phyloP scores from a whole-genome alignment of 345 rosid genomes.

The Alliaria petiolata region DNA sequence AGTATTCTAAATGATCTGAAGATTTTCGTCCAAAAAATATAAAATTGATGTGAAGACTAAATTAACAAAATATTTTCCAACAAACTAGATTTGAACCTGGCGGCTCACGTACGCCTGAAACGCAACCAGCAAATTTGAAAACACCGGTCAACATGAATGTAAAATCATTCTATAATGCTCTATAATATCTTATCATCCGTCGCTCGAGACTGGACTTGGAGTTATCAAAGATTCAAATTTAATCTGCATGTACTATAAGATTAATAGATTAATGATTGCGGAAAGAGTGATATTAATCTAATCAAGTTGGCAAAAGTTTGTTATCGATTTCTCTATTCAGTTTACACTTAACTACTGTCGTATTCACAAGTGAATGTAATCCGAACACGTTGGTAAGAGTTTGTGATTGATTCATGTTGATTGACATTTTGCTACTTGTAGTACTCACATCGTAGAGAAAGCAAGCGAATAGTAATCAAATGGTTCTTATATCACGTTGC shows the following conservation, averaged over 20 bases:
- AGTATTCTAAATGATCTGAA: too few species aligned
- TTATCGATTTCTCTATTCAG: not conserved
- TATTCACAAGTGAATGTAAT: not conserved
- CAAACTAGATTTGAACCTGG: too few species aligned
- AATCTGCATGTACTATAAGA: not conserved
- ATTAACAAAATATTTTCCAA: too few species aligned
- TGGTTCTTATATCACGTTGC: not conserved
- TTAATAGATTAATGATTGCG: not conserved
- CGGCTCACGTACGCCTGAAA: too few species aligned
- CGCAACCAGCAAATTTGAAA: too few species aligned
- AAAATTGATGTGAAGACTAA: too few species aligned
- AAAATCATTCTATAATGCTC: too few species aligned
- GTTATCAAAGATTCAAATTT: too few species aligned
- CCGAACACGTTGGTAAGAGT: not conserved
- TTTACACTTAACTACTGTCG: not conserved
- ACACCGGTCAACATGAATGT: too few species aligned
- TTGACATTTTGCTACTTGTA: not conserved
- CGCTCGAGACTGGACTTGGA: too few species aligned
- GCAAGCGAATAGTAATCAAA: not conserved
- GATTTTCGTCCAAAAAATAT: too few species aligned
- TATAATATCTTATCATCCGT: too few species aligned
- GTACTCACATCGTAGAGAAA: not conserved
- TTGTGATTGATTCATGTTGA: slow-evolving; percentile 2
- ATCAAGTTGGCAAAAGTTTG: not conserved
- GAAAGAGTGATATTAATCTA: not conserved